Percentiles rank a stretch among this genome's conserved stretches.
These are phyloP conservation scores for Mitragyna speciosa DNA, from an alignment of 257 asterid genomes.

Conservation along the genomic window DNA sequence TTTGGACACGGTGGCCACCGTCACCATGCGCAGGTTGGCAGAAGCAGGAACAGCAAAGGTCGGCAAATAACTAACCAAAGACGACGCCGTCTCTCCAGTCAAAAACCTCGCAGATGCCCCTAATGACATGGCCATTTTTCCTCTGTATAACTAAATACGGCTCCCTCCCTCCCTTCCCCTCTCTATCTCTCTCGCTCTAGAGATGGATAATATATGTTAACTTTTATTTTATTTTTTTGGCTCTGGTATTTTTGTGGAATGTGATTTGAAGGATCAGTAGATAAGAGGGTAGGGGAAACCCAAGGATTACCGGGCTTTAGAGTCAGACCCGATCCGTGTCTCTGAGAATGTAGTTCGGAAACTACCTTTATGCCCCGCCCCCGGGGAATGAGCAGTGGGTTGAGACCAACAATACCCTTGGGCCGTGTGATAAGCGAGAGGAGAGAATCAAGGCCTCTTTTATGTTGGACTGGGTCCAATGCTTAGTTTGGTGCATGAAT, in stretches of 20 bases:
- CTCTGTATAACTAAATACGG: not conserved
- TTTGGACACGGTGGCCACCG: slow-evolving; percentile 52
- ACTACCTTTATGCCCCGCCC: too few species aligned
- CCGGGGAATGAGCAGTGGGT: too few species aligned
- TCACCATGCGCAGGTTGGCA: slow-evolving; percentile 27
- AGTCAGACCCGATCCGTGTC: slow-evolving; percentile 19
- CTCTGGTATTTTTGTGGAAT: too few species aligned
- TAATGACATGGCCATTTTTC: slow-evolving; percentile 57
- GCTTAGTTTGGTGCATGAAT: too few species aligned
- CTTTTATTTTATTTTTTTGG: not conserved
- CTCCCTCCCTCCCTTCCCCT: too few species aligned
- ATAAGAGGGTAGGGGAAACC: slow-evolving; percentile 35
- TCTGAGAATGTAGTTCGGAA: not conserved
- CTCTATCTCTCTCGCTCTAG: too few species aligned
- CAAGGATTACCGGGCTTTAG: too few species aligned
- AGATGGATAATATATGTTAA: too few species aligned
- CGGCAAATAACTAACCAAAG: slow-evolving; percentile 11
- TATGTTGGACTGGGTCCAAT: not conserved
- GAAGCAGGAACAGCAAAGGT: slow-evolving; percentile 23
- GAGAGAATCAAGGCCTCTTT: too few species aligned
- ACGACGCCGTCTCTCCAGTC: slow-evolving; percentile 31
- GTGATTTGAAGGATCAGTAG: slow-evolving; percentile 12
- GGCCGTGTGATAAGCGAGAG: too few species aligned
- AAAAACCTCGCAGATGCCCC: slow-evolving; percentile 40
- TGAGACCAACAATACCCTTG: too few species aligned